phyloP scores from a whole-genome alignment of 2,329 filamentous ascomycete species.

The Erysiphe pulchra region DNA sequence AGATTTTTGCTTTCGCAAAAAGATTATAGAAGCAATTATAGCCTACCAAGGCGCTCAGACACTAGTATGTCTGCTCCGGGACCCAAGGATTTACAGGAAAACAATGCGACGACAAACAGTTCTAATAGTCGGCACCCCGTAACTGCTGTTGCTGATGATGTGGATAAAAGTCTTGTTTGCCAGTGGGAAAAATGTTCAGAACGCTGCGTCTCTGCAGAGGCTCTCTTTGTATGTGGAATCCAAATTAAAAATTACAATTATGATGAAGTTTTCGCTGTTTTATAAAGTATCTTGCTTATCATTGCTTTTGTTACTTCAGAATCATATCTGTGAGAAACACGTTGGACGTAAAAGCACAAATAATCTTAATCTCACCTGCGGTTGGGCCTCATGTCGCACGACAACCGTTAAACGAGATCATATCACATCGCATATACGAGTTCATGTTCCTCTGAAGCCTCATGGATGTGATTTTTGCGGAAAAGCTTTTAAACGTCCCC shows the following conservation, averaged over 20 bases:
- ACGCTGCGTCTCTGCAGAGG: conserved; percentile 15
- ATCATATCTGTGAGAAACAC: conserved; percentile 95
- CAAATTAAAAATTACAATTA: neutral
- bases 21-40: neutral
- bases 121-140: conserved; percentile 6
- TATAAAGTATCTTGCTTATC: neutral
- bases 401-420: conserved; percentile 97
- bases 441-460: conserved; percentile 95
- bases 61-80: conserved; percentile 4
- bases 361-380: conserved; percentile 89
- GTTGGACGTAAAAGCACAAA: conserved; percentile 98
- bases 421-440: conserved; percentile 95
- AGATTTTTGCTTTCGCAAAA: neutral
- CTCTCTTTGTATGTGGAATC: conserved; percentile 15
- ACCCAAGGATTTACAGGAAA: conserved; percentile 5
- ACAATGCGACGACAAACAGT: conserved; percentile 3
- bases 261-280: neutral
- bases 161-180: conserved; percentile 15
- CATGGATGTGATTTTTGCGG: conserved; percentile 98
- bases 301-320: conserved; percentile 24
- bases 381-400: conserved; percentile 88
- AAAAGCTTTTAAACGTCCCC: conserved; percentile 96
- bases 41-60: neutral
- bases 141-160: neutral
- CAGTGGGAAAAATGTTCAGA: conserved; percentile 18